A percentile compares a stretch with the other conserved stretches of the same genome.
phyloP scores from a whole-genome alignment of 768 basidiomycete species.

The Arthromyces matolae region DNA sequence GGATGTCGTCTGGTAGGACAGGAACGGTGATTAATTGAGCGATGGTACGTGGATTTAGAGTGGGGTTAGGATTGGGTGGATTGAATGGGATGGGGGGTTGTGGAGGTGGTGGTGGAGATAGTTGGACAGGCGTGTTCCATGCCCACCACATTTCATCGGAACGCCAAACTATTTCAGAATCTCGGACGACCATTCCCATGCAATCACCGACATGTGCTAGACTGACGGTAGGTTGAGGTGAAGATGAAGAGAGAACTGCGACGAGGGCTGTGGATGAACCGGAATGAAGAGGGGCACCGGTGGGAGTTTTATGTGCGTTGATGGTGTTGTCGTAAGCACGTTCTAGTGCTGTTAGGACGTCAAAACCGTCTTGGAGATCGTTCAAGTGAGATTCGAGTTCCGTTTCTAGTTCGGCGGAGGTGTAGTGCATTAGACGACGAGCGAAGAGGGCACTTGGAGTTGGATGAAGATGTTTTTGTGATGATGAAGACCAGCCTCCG shows the following conservation, averaged over 20 bases:
- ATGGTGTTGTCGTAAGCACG: slow-evolving; percentile 66
- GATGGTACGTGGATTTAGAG: slow-evolving; percentile 35
- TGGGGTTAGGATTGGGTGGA: slow-evolving; percentile 14
- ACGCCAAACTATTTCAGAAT: slow-evolving; percentile 75
- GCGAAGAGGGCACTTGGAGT: slow-evolving; percentile 59
- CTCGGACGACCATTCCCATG: slow-evolving; percentile 82
- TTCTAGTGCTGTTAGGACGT: slow-evolving; percentile 66
- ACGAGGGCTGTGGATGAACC: slow-evolving; percentile 70
- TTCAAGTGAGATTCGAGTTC: slow-evolving; percentile 41
- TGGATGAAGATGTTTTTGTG: slow-evolving; percentile 16
- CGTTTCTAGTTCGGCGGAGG: slow-evolving; percentile 47
- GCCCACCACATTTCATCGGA: slow-evolving; percentile 94
- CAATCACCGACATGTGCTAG: slow-evolving; percentile 88
- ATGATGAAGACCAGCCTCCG: slow-evolving; percentile 65
- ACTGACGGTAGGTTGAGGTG: slow-evolving; percentile 57
- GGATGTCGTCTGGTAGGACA: slow-evolving; percentile 66
- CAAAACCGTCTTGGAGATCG: slow-evolving; percentile 66
- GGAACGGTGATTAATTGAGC: slow-evolving; percentile 70
- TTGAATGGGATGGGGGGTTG: background rate
- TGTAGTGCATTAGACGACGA: slow-evolving; percentile 81
- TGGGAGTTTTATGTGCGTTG: slow-evolving; percentile 48
- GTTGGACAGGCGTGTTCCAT: slow-evolving; percentile 46
- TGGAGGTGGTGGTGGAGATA: slow-evolving; percentile 22
- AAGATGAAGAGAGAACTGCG: slow-evolving; percentile 52
- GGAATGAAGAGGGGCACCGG: slow-evolving; percentile 41